Evolutionary conservation across 148 eudicot species (phyloP), one percentile per base, ranked within the genome.

Genomic region (Fallopia convolvulus): DNA sequence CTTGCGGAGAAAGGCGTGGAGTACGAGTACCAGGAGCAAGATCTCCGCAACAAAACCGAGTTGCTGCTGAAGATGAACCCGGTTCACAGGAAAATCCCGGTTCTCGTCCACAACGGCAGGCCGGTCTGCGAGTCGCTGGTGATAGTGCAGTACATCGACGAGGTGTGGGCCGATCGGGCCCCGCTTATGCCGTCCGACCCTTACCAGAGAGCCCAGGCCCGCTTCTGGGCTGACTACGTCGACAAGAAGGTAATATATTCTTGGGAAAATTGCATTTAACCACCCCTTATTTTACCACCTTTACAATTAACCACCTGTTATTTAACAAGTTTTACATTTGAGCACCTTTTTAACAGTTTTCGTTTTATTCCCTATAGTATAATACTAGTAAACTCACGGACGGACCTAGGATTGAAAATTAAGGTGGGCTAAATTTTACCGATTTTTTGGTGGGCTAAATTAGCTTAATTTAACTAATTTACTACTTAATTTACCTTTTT

Each of bases 171-270:
- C 12, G 61, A 47, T 8, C 30, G 65, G 7, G 36, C 60, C 40
- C 60, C 74, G 0, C 13, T 77, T 1, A 65, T 77, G 74, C 63
- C 79, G 13, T 0, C 36, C 13, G 74, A 77, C 48, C 61, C 79
- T 17, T 48, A 77, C 46, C 36, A 77, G 23, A 47, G 74, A 49
- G 74, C 79, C 53, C 63, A 77, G 14, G 79, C 60, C n/a, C 68
- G 74, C 61, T 77, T 77, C 72, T 77, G 79, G 79, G 79, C 41
- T 66, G 79, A 77, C 55, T 77, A 42, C 41, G 18, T 77, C 23
- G 76, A 74, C 33, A 74, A 42, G 36, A 74, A 74, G 76, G 76
- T 74, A 26, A 26, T 26, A 33, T 13, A 11, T 48, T 48, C 15
- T 1, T 47, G 30, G 0, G 30, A 26, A 26, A 26, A 26, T 26